These are phyloP conservation scores for Boletus rufocinnamomeus DNA, from an alignment of 768 basidiomycete genomes.

Conservation along the genomic window DNA sequence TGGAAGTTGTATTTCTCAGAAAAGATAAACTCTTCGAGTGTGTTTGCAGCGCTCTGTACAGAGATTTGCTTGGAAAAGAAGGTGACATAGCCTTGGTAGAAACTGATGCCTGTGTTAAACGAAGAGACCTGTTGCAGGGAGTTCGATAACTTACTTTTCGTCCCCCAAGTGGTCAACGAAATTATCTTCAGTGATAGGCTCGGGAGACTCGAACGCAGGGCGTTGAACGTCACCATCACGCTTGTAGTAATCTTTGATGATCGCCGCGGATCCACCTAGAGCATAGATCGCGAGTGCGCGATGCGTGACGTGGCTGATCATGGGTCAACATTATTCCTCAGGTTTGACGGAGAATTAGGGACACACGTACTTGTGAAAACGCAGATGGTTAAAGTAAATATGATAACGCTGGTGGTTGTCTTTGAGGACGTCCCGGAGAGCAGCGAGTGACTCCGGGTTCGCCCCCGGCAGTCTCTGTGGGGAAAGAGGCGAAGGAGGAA, in stretches of 20 bases:
- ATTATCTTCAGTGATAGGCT: conserved; percentile 25
- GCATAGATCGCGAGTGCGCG: conserved; percentile 33
- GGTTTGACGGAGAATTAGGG: too few species aligned
- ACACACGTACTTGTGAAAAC: conserved; percentile 52
- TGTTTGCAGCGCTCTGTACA: conserved; percentile 17
- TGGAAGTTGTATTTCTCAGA: conserved; percentile 31
- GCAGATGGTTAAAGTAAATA: conserved; percentile 46
- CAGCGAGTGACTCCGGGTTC: conserved; percentile 21
- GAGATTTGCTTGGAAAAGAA: conserved; percentile 27
- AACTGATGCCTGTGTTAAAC: conserved; percentile 16
- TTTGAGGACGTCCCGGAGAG: conserved; percentile 39
- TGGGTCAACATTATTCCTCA: background rate
- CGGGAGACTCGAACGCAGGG: conserved; percentile 26
- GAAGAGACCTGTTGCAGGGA: background rate
- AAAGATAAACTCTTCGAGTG: conserved; percentile 34
- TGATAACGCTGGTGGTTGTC: conserved; percentile 52
- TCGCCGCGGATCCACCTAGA: conserved; percentile 24
- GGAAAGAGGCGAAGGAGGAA: conserved; percentile 26
- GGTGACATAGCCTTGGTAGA: conserved; percentile 27
- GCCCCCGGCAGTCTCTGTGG: conserved; percentile 34
- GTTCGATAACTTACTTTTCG: conserved; percentile 21
- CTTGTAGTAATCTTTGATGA: conserved; percentile 31
- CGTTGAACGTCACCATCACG: conserved; percentile 26
- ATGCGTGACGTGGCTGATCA: conserved; percentile 31
- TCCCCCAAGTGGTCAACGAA: conserved; percentile 29